A percentile compares a stretch with the other conserved stretches of the same genome.
phyloP scores from a whole-genome alignment of 768 basidiomycete species.

The Trametopsis cervina region DNA sequence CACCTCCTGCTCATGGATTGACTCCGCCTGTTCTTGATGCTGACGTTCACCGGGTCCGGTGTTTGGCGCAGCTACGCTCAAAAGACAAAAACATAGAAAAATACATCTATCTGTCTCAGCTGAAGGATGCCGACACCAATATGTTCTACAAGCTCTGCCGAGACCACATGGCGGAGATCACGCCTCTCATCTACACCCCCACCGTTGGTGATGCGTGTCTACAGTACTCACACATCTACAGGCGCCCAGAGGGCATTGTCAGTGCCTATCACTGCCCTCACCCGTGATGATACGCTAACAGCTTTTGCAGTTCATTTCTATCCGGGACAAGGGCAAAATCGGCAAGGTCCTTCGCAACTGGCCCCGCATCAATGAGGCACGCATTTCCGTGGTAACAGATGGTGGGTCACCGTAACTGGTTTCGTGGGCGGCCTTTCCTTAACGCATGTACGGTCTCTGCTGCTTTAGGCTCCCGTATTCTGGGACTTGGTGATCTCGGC shows the following conservation, averaged over 20 bases:
- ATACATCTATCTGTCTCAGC: slow-evolving; percentile 75
- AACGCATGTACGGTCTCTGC: no score
- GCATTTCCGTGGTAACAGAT: slow-evolving; percentile 90
- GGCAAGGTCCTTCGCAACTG: slow-evolving; percentile 62
- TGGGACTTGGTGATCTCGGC: slow-evolving; percentile 82
- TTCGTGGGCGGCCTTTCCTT: no score
- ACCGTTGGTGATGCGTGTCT: slow-evolving; percentile 89
- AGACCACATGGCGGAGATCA: slow-evolving; percentile 59
- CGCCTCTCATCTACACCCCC: slow-evolving; percentile 86
- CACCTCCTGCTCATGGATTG: slow-evolving; percentile 35
- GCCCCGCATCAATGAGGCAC: slow-evolving; percentile 66
- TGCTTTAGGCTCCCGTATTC: slow-evolving; percentile 81
- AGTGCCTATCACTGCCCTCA: slow-evolving; percentile 10
- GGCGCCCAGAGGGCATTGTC: slow-evolving; percentile 69
- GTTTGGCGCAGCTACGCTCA: slow-evolving; percentile 64
- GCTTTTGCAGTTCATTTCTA: slow-evolving; percentile 59
- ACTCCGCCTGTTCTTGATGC: slow-evolving; percentile 53
- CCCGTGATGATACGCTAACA: neutral
- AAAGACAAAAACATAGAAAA: slow-evolving; percentile 74
- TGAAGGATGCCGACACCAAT: slow-evolving; percentile 64
- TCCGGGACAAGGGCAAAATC: slow-evolving; percentile 80
- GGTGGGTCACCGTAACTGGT: slow-evolving; percentile 37
- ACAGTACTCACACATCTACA: slow-evolving; percentile 74
- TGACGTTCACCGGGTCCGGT: slow-evolving; percentile 48
- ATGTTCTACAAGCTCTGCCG: slow-evolving; percentile 78